Conservation (phyloP, 805 yeast genomes). For the Brettanomyces bruxellensis region DNA sequence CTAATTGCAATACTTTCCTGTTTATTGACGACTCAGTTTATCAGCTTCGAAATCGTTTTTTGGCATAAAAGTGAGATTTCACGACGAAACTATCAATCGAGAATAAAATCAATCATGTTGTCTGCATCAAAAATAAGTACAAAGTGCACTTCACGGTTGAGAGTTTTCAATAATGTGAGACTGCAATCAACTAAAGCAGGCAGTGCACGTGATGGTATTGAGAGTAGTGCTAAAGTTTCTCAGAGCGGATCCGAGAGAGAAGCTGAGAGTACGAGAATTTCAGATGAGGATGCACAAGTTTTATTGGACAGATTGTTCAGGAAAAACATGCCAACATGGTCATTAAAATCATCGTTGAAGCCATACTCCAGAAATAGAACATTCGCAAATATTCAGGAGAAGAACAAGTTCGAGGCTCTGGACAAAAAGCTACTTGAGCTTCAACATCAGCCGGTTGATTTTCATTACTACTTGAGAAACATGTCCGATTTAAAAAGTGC, state of each 20-base stretch:
- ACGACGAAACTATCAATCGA: too few species aligned
- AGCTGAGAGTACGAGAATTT: neutral
- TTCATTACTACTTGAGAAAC: slow-evolving; percentile 26
- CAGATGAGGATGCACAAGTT: slow-evolving; percentile 5
- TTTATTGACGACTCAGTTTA: too few species aligned
- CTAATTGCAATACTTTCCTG: too few species aligned
- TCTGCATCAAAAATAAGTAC: too few species aligned
- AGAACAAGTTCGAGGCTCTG: slow-evolving; percentile 17
- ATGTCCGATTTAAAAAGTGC: slow-evolving; percentile 23
- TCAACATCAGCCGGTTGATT: slow-evolving; percentile 25
- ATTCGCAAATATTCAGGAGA: slow-evolving; percentile 12
- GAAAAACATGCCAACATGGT: slow-evolving; percentile 17
- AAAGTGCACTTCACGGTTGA: too few species aligned
- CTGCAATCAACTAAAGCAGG: too few species aligned
- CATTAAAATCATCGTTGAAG: slow-evolving; percentile 6
- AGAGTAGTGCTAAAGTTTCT: neutral
- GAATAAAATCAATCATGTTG: too few species aligned
- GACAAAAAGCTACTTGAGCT: slow-evolving; percentile 22
- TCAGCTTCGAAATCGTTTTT: too few species aligned
- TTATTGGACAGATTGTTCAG: slow-evolving; percentile 22
- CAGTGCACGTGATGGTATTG: neutral
- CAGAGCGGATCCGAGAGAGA: neutral
- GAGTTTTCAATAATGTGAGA: too few species aligned
- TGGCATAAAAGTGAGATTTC: too few species aligned
- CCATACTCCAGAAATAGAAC: slow-evolving; percentile 13